Conservation (phyloP, 2,329 filamentous ascomycete genomes). For the Hypoxylon sp. region DNA sequence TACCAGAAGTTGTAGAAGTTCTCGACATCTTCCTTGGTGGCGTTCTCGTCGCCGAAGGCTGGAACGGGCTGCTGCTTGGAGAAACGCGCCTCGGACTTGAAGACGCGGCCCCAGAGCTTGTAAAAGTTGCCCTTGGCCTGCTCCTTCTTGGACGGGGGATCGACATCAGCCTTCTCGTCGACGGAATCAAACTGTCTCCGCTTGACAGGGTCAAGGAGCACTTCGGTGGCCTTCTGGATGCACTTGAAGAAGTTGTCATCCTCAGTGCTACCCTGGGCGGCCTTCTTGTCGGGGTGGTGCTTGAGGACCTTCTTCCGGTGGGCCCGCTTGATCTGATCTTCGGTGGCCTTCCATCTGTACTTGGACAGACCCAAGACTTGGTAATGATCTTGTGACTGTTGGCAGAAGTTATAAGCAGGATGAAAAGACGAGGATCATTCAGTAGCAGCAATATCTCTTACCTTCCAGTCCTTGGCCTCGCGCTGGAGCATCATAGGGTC, state of each 20-base stretch:
- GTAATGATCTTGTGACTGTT: slow-evolving; percentile 93
- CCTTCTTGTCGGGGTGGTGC: slow-evolving; percentile 99
- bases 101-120: slow-evolving; percentile 91
- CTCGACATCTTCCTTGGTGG: slow-evolving; percentile 88
- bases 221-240: slow-evolving; percentile 96
- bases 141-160: slow-evolving; percentile 92
- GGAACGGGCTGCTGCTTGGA: slow-evolving; percentile 91
- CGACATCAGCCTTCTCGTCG: slow-evolving; percentile 90
- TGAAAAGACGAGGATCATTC: background rate
- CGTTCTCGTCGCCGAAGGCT: slow-evolving; percentile 81
- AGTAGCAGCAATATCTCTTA: slow-evolving; percentile 50
- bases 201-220: slow-evolving; percentile 90
- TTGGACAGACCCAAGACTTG: slow-evolving; percentile 92
- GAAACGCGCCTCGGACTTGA: slow-evolving; percentile 92
- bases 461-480: slow-evolving; percentile 99
- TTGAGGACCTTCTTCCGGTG: slow-evolving; percentile 99
- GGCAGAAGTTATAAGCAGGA: slow-evolving; percentile 13
- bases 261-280: slow-evolving; percentile 83
- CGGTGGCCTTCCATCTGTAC: slow-evolving; percentile 90
- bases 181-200: slow-evolving; percentile 96
- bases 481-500: slow-evolving; percentile 90
- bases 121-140: slow-evolving; percentile 87
- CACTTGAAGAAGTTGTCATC: slow-evolving; percentile 99
- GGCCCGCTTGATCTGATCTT: slow-evolving; percentile 98
- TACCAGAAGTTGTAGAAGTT: slow-evolving; percentile 99